Evolutionary conservation across 345 rosid species (phyloP), one percentile per base, ranked within the genome.

Genomic region (Syzygium grande): DNA sequence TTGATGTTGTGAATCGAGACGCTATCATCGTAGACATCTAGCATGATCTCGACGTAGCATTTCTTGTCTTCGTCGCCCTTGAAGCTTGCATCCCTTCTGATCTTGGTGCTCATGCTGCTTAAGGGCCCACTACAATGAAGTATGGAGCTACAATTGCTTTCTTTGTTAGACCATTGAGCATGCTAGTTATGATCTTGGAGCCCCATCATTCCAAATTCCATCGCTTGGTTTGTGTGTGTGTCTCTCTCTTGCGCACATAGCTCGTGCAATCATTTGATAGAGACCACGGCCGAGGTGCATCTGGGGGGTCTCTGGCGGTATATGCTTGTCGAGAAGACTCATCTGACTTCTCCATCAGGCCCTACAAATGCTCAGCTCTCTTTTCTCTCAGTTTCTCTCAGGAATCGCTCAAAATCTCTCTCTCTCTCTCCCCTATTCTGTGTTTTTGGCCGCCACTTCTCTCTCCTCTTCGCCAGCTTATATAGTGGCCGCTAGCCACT

Each of bases 1-100:
- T 30, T 54, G 86, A 88, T 87, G 92, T 88, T 86, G 65, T 90
- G 92, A 9, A 95, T 92, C 1, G 90, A 90, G 87, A 93, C 93
- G 9, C 90, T 61, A 49, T 95, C 96, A 25, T 92, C 95, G 0
- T 90, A 85, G 6, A 93, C 87, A 34, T 93, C 94, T 34, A 95
- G 90, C 5, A 95, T 95, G 88, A 95, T 95, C 78, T 95, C 97
- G 19, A 93, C 94, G 80, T 91, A 94, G 10, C 84, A 85, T 2
- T 91, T 86, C 7, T 89, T 87, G 54, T 88, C 93, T 1, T 91
- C 29, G 14, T 85, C 89, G 65, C 88, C 92, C 52, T 90, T 92
- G 88, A 92, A 90, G 56, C 94, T 93, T 7, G 95, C 91, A 34
- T 73, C 19, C 56, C 87, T 85, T 53, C 94, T 92, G 58, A 56